phyloP scores from a whole-genome alignment of 371 early-diverging fungal species.

The Mucor saturninus region DNA sequence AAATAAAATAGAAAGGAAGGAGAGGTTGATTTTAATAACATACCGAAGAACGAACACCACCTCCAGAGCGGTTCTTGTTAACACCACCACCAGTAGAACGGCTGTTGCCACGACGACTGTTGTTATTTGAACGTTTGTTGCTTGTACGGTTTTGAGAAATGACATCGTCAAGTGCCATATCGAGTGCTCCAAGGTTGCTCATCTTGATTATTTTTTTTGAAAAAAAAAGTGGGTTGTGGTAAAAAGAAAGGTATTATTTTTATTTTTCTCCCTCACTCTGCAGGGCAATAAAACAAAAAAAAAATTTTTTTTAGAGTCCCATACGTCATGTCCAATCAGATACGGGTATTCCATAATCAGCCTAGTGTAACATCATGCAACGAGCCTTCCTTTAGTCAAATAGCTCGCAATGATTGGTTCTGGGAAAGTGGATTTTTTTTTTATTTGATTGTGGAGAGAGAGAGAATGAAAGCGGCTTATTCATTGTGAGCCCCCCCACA shows the following conservation, averaged over 20 bases:
- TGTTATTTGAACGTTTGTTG: constrained; percentile 22
- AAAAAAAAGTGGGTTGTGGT: not conserved
- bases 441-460: no score
- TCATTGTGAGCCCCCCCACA: no score
- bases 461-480: no score
- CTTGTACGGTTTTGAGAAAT: constrained; percentile 42
- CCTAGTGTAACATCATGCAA: no score
- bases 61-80: constrained; percentile 32
- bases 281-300: no score
- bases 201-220: constrained; percentile 6
- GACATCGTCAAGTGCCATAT: constrained; percentile 61
- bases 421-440: no score
- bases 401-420: no score
- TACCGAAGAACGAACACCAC: constrained; percentile 40
- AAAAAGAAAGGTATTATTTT: not conserved
- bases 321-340: no score
- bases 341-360: no score
- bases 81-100: constrained; percentile 21
- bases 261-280: no score
- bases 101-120: constrained; percentile 24
- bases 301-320: no score
- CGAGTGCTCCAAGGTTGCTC: constrained; percentile 45
- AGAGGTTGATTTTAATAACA: constrained; percentile 29
- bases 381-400: no score
- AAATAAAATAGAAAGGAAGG: constrained; percentile 9